These are phyloP conservation scores for Cunninghamia lanceolata DNA, from an alignment of 75 land plant species.

Conservation along the genomic window DNA sequence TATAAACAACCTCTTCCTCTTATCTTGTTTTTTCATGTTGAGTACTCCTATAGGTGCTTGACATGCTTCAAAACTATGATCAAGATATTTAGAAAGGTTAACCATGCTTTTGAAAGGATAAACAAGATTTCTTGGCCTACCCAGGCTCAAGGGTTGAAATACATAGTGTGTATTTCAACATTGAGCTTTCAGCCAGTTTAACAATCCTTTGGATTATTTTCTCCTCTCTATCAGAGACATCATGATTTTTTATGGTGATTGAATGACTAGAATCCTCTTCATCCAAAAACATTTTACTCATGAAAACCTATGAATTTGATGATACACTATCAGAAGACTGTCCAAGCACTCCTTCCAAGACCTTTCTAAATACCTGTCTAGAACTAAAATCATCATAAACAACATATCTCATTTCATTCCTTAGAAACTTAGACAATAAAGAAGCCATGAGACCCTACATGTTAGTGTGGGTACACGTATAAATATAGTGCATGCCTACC, in stretches of 20 bases:
- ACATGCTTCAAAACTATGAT: too few relatives aligned
- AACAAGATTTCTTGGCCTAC: too few relatives aligned
- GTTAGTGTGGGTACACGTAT: conserved; percentile 60
- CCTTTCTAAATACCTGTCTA: conserved; percentile 16
- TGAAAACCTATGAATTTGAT: conserved; percentile 1
- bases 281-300: background rate
- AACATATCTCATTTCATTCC: conserved; percentile 4
- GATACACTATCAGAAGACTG: conserved; percentile 10
- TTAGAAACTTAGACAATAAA: conserved; percentile 66
- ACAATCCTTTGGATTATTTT: conserved; percentile 10
- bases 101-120: too few relatives aligned
- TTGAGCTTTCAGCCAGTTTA: conserved; percentile 68
- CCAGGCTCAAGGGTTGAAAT: too few relatives aligned
- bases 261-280: conserved; percentile 2
- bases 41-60: too few relatives aligned
- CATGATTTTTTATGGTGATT: background rate
- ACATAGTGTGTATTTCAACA: conserved; percentile 75
- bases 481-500: conserved; percentile 71
- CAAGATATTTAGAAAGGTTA: too few relatives aligned
- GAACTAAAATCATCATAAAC: conserved; percentile 17
- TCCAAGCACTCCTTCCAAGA: conserved; percentile 15
- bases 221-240: background rate
- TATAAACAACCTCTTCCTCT: too few relatives aligned
- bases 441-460: conserved; percentile 73
- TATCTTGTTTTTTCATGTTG: too few relatives aligned